phyloP scores from a whole-genome alignment of 768 basidiomycete genomes.

The Collybia mongolica region DNA sequence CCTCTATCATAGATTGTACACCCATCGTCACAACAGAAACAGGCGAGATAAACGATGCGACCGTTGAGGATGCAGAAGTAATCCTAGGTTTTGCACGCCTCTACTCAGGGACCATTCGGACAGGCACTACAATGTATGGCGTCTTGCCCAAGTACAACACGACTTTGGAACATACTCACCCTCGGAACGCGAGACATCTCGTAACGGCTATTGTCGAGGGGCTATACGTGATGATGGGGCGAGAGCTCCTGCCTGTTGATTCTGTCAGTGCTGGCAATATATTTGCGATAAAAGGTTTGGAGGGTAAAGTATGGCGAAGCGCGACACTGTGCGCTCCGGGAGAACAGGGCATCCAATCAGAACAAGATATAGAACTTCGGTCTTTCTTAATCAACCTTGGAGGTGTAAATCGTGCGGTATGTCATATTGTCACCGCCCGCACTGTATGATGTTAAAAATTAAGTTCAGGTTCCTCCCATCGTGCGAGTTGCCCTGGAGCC shows the following conservation, averaged over 20 bases:
- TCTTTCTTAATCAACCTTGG: conserved; percentile 81
- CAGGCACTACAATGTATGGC: conserved; percentile 63
- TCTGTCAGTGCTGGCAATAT: conserved; percentile 89
- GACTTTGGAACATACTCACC: conserved; percentile 59
- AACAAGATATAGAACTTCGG: conserved; percentile 27
- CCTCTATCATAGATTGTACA: conserved; percentile 12
- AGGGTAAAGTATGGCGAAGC: conserved; percentile 86
- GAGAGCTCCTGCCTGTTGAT: conserved; percentile 84
- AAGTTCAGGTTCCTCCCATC: conserved; percentile 74
- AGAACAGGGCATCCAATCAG: conserved; percentile 37
- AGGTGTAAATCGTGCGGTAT: conserved; percentile 61
- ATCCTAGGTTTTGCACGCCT: conserved; percentile 92
- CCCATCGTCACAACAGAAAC: conserved; percentile 8
- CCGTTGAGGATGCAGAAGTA: conserved; percentile 51
- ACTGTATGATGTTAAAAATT: conserved; percentile 3
- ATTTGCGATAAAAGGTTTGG: conserved; percentile 88
- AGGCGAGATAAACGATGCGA: conserved; percentile 12
- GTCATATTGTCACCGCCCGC: conserved; percentile 14
- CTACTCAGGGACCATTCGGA: conserved; percentile 82
- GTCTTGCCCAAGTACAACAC: conserved; percentile 86
- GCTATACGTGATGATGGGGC: conserved; percentile 97
- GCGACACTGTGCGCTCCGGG: conserved; percentile 83
- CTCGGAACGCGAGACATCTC: conserved; percentile 66
- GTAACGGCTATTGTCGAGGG: conserved; percentile 62
- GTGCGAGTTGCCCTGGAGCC: conserved; percentile 96